Conservation (phyloP, 1,139 yeast species). For the Pneumocystis carinii region DNA sequence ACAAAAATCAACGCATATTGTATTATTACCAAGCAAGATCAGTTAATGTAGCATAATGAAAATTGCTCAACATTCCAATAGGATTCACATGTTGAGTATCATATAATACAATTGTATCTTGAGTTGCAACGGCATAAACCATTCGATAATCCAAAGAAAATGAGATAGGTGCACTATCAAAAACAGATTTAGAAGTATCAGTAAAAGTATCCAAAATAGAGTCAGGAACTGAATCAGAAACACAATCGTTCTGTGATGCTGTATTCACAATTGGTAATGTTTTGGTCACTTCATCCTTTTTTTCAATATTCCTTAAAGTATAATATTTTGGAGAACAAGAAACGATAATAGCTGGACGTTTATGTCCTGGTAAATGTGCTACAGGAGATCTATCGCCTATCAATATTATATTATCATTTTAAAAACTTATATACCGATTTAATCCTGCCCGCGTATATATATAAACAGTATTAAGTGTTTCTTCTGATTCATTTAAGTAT, state of each 20-base stretch:
- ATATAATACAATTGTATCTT: slow-evolving; percentile 69
- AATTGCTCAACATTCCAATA: slow-evolving; percentile 55
- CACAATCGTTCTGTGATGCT: too few species aligned
- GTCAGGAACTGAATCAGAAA: slow-evolving; percentile 4
- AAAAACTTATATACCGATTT: slow-evolving; percentile 23
- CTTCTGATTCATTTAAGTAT: slow-evolving; percentile 20
- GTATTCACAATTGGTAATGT: too few species aligned
- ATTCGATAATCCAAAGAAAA: slow-evolving; percentile 57
- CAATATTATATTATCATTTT: not conserved
- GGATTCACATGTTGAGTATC: slow-evolving; percentile 61
- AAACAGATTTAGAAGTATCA: slow-evolving; percentile 3
- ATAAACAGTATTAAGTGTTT: slow-evolving; percentile 50
- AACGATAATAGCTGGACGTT: slow-evolving; percentile 72
- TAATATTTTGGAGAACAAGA: slow-evolving; percentile 60
- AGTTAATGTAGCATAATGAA: slow-evolving; percentile 79
- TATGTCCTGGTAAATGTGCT: slow-evolving; percentile 61
- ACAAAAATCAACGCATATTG: not conserved
- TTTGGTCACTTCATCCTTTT: not conserved
- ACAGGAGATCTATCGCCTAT: slow-evolving; percentile 36
- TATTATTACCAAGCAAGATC: slow-evolving; percentile 61
- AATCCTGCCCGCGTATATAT: slow-evolving; percentile 60
- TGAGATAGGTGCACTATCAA: slow-evolving; percentile 19
- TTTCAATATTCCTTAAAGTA: slow-evolving; percentile 22
- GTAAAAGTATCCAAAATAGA: not conserved
- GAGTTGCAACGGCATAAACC: slow-evolving; percentile 86